Evolutionary conservation across 768 basidiomycete species (phyloP), one percentile per base, ranked within the genome.

Genomic region (Hebeloma cylindrosporum): DNA sequence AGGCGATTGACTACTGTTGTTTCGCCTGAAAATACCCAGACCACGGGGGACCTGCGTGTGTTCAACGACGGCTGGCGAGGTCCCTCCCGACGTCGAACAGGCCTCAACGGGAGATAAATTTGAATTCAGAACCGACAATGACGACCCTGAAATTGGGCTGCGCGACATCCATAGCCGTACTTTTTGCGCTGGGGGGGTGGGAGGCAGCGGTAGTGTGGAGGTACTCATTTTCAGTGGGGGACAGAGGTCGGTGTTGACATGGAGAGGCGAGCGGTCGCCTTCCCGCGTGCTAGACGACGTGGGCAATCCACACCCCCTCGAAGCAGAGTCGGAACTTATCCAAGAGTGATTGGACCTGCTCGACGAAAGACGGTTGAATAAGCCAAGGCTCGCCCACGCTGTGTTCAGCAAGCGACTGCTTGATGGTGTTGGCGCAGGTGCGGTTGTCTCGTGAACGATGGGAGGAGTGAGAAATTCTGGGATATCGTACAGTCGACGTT

Each of bases 21-120:
- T n/a, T n/a, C 38, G 28, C 28, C 27, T 34, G 46, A 52, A 45
- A 23, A 52, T 33, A 32, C 43, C 39, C 27, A 49, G 40, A 8
- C 40, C 43, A 11, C 35, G 43, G 2, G 53, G 49, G 7, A 29
- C 46, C 22, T 45, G 35, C 22, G 42, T 18, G 14, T 51, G 49
- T 17, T 54, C 53, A 13, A 48, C 38, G 37, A 54, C 28, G 14
- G 33, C 49, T 4, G 53, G 53, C 4, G 53, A 54, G n/a, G n/a
- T n/a, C n/a, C n/a, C n/a, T n/a, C n/a, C n/a, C n/a, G n/a, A n/a
- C 35, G 18, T 33, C 22, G 28, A 26, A 22, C 22, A 21, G n/a
- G 37, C 31, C 4, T 28, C n/a, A 7, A 13, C 32, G 7, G 33
- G 43, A 14, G 22, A 7, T 3, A 35, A 7, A 11, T 33, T 33